Base-by-base conservation (phyloP, 2,329 filamentous ascomycete species). In the Microdochium bolleyi region DNA sequence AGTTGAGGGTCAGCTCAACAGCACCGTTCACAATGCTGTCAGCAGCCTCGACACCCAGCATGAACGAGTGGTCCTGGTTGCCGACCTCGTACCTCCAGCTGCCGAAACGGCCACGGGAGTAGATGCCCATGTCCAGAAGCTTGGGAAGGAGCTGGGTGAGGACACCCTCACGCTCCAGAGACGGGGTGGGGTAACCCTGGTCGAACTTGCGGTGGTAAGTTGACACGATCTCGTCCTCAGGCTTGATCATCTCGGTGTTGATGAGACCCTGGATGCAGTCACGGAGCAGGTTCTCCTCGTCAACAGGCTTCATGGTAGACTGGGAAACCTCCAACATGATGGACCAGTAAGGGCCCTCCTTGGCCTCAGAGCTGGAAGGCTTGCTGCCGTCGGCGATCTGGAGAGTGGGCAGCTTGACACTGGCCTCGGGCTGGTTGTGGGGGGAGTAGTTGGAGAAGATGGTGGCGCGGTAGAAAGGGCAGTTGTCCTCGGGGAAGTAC, bases 401-500 rank as follows among this genome's bases (percentile, higher is more conserved):
- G 62, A 90, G 75, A 22, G 94, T 97, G 38, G 91, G 83, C 53
- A 99, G 84, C 80, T 95, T 94, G 67, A 80, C 85, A 54, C 86
- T 84, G 55, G 84, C 78, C 60, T 88, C 77, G 32, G 94, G 94
- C 77, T 97, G 94, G 80, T 99, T 99, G 83, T 95, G 85, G 51
- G 92, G 94, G 22, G 94, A 97, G 82, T 99, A 99, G 83, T 99
- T 99, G 74, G 92, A 97, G 84, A 99, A 99, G 77, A 99, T 97
- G 67, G 94, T 99, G 67, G 94, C 94, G 63, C 94, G 89, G 82
- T 99, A 99, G 82, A 99, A 99, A 69, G 91, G 91, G 79, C 91
- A 96, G 82, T 99, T 87, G 72, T 96, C 88, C 73, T 99, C 94
- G 57, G 94, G 94, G 84, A 97, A 99, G 83, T 99, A 99, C 60